Evolutionary conservation across 1,284 basidiomycete species (phyloP).

Genomic region (Cutaneotrichosporon sp.): DNA sequence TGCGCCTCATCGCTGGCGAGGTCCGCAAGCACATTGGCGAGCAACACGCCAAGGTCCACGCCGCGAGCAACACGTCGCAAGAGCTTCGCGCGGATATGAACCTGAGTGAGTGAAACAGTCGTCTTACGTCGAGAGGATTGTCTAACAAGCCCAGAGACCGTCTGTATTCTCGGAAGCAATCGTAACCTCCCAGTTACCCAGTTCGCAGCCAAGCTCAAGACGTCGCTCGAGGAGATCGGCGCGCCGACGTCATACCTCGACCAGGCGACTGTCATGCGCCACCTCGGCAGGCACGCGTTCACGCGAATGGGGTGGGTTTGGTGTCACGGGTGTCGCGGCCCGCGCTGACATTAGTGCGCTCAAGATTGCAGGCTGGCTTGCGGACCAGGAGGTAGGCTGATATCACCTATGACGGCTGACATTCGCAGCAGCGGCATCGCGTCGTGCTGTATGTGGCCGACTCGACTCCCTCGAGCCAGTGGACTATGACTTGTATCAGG

Average conservation of each 20-base stretch:
- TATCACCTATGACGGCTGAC: neutral
- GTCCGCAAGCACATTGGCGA: constrained; percentile 75
- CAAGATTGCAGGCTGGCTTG: constrained; percentile 87
- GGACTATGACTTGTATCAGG: constrained; percentile 95
- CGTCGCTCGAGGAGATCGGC: constrained; percentile 79
- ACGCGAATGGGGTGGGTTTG: constrained; percentile 63
- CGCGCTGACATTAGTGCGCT: constrained; percentile 61
- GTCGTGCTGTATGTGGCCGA: constrained; percentile 92
- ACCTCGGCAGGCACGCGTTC: constrained; percentile 87
- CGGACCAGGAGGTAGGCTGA: constrained; percentile 66
- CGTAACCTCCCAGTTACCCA: constrained; percentile 77
- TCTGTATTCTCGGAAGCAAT: constrained; percentile 53
- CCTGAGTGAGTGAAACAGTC: constrained; percentile 73
- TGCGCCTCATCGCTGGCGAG: constrained; percentile 87
- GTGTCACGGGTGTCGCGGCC: too few species aligned
- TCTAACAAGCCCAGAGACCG: constrained; percentile 30
- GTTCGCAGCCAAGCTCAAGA: constrained; percentile 82
- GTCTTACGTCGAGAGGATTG: too few species aligned
- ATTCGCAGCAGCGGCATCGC: constrained; percentile 64
- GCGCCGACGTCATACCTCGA: constrained; percentile 83
- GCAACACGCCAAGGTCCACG: constrained; percentile 25
- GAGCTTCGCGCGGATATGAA: constrained; percentile 78
- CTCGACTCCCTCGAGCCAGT: constrained; percentile 82
- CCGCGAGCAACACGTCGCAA: constrained; percentile 26
- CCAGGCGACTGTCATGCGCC: constrained; percentile 81